Conservation (phyloP, 2,329 filamentous ascomycete species). For the Raffaelea ambrosiae region DNA sequence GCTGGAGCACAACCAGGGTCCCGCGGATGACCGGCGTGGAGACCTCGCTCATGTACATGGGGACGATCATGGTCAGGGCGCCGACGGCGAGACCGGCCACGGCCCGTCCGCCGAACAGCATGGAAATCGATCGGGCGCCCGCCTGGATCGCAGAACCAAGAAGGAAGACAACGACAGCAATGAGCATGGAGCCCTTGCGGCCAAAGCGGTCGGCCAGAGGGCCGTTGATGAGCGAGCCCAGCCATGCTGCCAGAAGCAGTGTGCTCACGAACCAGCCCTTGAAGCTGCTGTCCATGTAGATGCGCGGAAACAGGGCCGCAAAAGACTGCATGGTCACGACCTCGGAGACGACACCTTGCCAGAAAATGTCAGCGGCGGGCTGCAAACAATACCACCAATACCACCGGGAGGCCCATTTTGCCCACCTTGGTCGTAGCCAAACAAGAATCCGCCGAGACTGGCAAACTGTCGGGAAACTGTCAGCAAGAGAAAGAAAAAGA, state of each 20-base stretch:
- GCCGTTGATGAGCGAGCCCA: conserved; percentile 2
- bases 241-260: neutral
- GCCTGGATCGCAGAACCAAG: conserved; percentile 1
- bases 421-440: conserved; percentile 5
- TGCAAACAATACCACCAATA: no score
- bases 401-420: no score
- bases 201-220: conserved; percentile 1
- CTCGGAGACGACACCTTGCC: neutral
- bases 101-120: conserved; percentile 2
- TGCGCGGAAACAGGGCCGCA: conserved; percentile 15
- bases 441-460: conserved; percentile 9
- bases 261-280: conserved; percentile 3
- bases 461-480: conserved; percentile 1
- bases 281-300: conserved; percentile 3
- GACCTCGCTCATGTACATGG: conserved; percentile 38
- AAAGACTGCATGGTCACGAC: conserved; percentile 2
- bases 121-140: neutral
- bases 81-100: conserved; percentile 36
- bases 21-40: conserved; percentile 40
- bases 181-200: neutral
- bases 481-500: neutral
- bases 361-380: no score
- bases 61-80: conserved; percentile 55
- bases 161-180: conserved; percentile 1
- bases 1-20: conserved; percentile 37